Evolutionary conservation across 2,329 filamentous ascomycete genomes (phyloP), one percentile per base, ranked within the genome.

Genomic region (Penicillium italicum): DNA sequence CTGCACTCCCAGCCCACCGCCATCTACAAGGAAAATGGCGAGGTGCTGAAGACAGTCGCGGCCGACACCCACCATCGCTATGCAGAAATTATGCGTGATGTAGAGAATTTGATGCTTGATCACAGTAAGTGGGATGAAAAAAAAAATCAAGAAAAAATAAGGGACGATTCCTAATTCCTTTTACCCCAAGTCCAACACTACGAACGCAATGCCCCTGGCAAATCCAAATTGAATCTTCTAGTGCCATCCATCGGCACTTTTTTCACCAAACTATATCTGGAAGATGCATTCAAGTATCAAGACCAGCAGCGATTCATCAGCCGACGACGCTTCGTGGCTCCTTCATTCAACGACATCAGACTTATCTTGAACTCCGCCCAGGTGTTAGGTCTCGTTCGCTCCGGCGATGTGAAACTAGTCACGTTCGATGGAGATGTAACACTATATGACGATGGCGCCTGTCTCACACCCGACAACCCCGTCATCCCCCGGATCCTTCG

Each of bases 361-460:
- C 81, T 97, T 24, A 88, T 96, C 49, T 84, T 99, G 64, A 99
- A 99, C 76, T 94, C 94, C 37, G 92, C 94, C 18, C 94, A 99
- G 75, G 81, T 93, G 57, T 91, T 97, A 86, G 91, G 90, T 37
- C 84, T 97, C n/a, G 88, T 91, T 16, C 85, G 84, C 24, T 78
- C 80, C 42, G 87, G 88, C 22, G 82, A 85, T 5, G 81, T 97
- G 9, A 86, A 94, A 64, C 82, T 99, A 4, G 87, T 96, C 51
- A 99, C 94, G 0, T 99, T 99, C 71, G 94, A 99, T 73, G 94
- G 94, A 74, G 94, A 99, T 74, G 91, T 99, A 48, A 99, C 94
- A 1, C 81, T 99, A 22, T 99, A 99, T 72, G 89, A 91, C 55
- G 89, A 99, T 68, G 94, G 94, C 12, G 82, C 91, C 66, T 90